phyloP scores from a whole-genome alignment of 768 basidiomycete species.

The Candolleomyces eurysporus region DNA sequence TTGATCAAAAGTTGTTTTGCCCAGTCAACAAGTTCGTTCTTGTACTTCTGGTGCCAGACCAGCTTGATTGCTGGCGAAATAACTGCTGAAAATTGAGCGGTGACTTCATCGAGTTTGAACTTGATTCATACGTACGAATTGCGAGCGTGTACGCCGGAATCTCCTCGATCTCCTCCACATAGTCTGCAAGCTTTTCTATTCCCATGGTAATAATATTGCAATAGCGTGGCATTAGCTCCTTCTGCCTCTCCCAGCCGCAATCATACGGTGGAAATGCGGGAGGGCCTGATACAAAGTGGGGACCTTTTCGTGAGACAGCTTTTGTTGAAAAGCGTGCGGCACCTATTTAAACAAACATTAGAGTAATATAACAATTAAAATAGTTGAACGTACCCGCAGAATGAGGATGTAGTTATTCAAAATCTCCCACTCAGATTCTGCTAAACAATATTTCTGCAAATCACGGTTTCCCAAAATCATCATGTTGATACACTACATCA shows the following conservation, averaged over 20 bases:
- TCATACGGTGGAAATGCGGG: conserved; percentile 25
- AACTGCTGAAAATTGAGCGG: not conserved
- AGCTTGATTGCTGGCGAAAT: not conserved
- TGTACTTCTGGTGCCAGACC: not conserved
- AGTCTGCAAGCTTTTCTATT: conserved; percentile 23
- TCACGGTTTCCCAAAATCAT: too few relatives aligned
- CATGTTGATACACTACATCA: too few relatives aligned
- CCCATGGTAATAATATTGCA: conserved; percentile 21
- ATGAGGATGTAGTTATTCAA: too few relatives aligned
- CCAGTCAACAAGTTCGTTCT: not conserved
- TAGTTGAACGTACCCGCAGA: not conserved
- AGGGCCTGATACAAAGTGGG: conserved; percentile 25
- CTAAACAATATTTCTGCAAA: too few relatives aligned
- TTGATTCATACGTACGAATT: not conserved
- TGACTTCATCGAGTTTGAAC: not conserved
- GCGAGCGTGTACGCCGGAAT: conserved; percentile 1
- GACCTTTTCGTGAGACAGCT: conserved; percentile 25
- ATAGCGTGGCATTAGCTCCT: conserved; percentile 9
- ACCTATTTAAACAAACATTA: conserved; percentile 17
- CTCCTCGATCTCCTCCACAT: conserved; percentile 8
- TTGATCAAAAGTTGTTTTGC: not conserved
- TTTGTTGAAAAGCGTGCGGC: conserved; percentile 31
- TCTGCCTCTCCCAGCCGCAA: conserved; percentile 19
- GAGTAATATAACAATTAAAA: not conserved
- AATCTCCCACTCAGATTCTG: too few relatives aligned